These are phyloP conservation scores for Galerina marginata DNA, from an alignment of 768 basidiomycete species.

Conservation along the genomic window DNA sequence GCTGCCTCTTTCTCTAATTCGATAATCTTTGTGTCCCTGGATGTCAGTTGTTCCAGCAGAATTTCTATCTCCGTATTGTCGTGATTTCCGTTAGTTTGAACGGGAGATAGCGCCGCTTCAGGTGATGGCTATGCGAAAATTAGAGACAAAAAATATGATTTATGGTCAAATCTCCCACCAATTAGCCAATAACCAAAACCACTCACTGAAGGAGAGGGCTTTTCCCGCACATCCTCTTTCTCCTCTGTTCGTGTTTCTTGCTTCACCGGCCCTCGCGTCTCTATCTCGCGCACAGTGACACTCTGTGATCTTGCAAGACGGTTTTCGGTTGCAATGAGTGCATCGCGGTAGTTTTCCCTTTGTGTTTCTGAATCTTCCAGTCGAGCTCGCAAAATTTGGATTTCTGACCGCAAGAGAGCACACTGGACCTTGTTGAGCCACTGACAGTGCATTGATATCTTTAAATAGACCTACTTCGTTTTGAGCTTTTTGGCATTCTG, in stretches of 20 bases:
- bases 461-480: conserved; percentile 57
- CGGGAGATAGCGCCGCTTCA: conserved; percentile 30
- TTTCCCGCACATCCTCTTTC: conserved; percentile 54
- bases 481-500: conserved; percentile 56
- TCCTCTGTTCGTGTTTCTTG: conserved; percentile 36
- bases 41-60: conserved; percentile 46
- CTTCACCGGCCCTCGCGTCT: conserved; percentile 37
- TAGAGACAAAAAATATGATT: conserved; percentile 46
- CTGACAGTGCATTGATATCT: not conserved
- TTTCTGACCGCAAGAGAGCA: conserved; percentile 60
- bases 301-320: conserved; percentile 67
- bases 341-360: conserved; percentile 52
- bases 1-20: conserved; percentile 54
- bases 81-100: conserved; percentile 43
- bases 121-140: conserved; percentile 49
- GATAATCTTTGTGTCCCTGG: conserved; percentile 50
- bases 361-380: conserved; percentile 56
- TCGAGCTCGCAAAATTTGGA: conserved; percentile 52
- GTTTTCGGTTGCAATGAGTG: conserved; percentile 61
- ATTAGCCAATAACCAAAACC: conserved; percentile 53
- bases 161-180: conserved; percentile 65
- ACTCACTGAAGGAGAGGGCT: conserved; percentile 77
- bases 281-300: conserved; percentile 53
- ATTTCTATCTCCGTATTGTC: conserved; percentile 41
- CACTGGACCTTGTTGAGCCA: conserved; percentile 45